Base-by-base conservation (phyloP, 495 filamentous ascomycete species). In the Penicillium canescens region DNA sequence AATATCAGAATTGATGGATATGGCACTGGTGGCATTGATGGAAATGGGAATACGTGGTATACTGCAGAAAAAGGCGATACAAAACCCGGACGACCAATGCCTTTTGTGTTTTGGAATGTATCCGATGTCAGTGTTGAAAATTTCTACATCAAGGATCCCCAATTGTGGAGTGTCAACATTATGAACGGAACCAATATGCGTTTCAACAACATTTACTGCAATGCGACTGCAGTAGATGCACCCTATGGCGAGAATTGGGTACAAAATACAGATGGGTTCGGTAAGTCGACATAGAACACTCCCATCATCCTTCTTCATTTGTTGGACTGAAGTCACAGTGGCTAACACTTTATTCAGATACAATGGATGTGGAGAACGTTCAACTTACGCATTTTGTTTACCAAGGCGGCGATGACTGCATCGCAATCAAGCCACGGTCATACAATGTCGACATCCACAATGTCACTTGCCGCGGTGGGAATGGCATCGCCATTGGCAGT, bases 91-190 rank as follows among this genome's bases (percentile, higher is more conserved):
- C 66, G 80, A 24, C 80, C 80, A 1, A 84, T 84, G 80, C 80
- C 82, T 1, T 83, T 85, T 47, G 82, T 85, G 0, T 78, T 79
- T 43, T 85, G 81, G 81, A 85, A 83, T 59, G 76, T 81, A 4
- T 77, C 74, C 26, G 68, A 80, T 46, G 79, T 83, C 20, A 65
- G 65, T 14, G 79, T 83, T 14, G 67, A 73, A 20, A 77, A 81
- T 48, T 83, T 85, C 62, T 74, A 67, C 31, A 64, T 83, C 62
- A 76, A 74, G 49, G 65, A 84, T 35, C 77, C 79, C n/a, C 79
- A 66, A 26, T 65, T 84, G 7, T 83, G 79, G 81, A 60, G 63
- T 26, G 53, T 82, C 40, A 83, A 82, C 59, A 81, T 84, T 51
- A 82, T 84, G 79, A 85, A 82, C 49, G 79, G 78, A 3, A 82